These are phyloP conservation scores for Salix exigua DNA, from an alignment of 345 rosid genomes.

Conservation along the genomic window DNA sequence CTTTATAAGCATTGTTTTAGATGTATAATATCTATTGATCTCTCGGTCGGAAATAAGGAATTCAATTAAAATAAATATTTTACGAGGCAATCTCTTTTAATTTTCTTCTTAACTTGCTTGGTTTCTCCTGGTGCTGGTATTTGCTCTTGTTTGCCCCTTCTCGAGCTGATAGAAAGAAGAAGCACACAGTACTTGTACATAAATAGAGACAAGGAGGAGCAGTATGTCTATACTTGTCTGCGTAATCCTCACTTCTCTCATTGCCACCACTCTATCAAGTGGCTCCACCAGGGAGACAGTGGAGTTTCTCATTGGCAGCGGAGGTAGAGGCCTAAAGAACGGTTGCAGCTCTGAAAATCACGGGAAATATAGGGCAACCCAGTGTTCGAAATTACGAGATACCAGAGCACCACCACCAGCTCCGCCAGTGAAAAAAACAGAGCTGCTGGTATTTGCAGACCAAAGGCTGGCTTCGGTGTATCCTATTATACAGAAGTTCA, in stretches of 20 bases:
- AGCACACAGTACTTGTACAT: background rate
- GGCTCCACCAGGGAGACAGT: background rate
- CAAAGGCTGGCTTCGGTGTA: conserved; percentile 64
- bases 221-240: conserved; percentile 7
- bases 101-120: background rate
- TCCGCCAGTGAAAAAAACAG: conserved; percentile 13
- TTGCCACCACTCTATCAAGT: conserved; percentile 5
- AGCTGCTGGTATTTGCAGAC: conserved; percentile 46
- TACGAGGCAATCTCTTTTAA: background rate
- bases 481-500: conserved; percentile 73
- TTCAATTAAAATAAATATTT: conserved; percentile 5
- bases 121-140: background rate
- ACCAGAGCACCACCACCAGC: conserved; percentile 10
- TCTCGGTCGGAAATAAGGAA: too few relatives aligned
- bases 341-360: conserved; percentile 17
- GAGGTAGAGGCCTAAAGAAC: background rate
- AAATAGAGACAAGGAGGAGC: background rate
- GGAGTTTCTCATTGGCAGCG: background rate
- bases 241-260: conserved; percentile 8
- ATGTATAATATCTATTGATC: too few relatives aligned
- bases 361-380: conserved; percentile 8
- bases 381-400: conserved; percentile 18
- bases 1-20: conserved; percentile 6
- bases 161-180: background rate
- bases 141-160: conserved; percentile 5